These are phyloP conservation scores for Verticillium zaregamsianum DNA, from an alignment of 2,329 filamentous ascomycete species.

Conservation along the genomic window DNA sequence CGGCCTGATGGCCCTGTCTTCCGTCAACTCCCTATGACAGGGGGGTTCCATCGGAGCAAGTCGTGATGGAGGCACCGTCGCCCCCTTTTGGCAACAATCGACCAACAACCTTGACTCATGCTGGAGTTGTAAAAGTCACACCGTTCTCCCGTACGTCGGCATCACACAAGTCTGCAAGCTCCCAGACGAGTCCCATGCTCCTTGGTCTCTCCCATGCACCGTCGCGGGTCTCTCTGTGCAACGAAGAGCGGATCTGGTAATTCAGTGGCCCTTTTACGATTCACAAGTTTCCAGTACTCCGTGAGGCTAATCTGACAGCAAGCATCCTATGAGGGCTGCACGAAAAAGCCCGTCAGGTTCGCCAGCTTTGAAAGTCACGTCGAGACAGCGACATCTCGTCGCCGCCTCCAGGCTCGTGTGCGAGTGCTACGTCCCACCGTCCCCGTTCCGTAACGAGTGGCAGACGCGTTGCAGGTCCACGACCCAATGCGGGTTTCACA, in stretches of 20 bases:
- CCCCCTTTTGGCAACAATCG: too few species aligned
- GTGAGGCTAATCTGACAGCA: neutral
- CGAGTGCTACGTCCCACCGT: neutral
- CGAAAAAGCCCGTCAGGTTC: neutral
- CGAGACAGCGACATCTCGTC: neutral
- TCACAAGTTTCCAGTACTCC: neutral
- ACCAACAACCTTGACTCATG: too few species aligned
- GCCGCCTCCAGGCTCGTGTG: neutral
- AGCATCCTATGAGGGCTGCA: neutral
- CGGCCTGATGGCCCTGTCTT: too few species aligned
- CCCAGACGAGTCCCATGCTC: neutral
- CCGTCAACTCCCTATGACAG: too few species aligned
- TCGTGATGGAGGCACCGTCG: too few species aligned
- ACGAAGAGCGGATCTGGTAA: neutral
- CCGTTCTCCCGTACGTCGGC: neutral
- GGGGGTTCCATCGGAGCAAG: too few species aligned
- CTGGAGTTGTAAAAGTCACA: neutral
- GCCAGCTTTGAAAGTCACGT: neutral
- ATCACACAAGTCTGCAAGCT: neutral
- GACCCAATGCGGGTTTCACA: neutral
- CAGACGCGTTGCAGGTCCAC: neutral
- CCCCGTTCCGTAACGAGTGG: neutral
- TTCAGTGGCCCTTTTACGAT: constrained; percentile 1
- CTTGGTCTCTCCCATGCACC: neutral
- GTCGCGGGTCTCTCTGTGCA: neutral